Base-by-base conservation (phyloP, 2,329 filamentous ascomycete genomes). In the Mycocentrospora acerina region DNA sequence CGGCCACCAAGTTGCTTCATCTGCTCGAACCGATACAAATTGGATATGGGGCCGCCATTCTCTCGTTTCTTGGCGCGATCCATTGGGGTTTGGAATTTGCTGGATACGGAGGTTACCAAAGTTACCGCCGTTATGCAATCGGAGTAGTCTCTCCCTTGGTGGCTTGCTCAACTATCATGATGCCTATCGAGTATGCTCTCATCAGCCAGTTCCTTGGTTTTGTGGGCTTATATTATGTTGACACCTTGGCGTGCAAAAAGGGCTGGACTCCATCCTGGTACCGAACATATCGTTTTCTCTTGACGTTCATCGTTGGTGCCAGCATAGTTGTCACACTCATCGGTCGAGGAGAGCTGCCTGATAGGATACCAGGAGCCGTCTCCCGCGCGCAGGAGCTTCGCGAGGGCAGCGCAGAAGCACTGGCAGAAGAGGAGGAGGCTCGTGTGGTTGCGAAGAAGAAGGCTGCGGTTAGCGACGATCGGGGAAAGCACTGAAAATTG, bases 11-110 rank as follows among this genome's bases (percentile, higher is more conserved):
- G 16, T 73, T 89, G 38, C 77, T 96, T 8, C 78, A 84, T 51
- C 66, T 89, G 12, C 75, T 95, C 19, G 90, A 95, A 71, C 90
- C 90, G 10, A 71, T 96, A 36, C 91, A 96, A 69, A 79, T 96
- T 37, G 90, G 89, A 42, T 95, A 94, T 57, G 90, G 91, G 38
- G 91, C 90, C 32, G 82, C 94, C 41, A 93, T 95, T 57, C 86
- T 95, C 56, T 95, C 90, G 18, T 96, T 95, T 76, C 80, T 96
- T 2, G 91, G 91, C 29, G 90, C 90, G 24, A 83, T 95, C 58
- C 91, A 96, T 69, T 96, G 91, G 86, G 90, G 90, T 39, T 76
- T 95, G 13, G 90, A 95, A 69, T 94, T 85, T 66, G 86, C 86
- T 34, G 73, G 85, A 71, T 83, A 76, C 66, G 71, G 83, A 68